Evolutionary conservation across 495 filamentous ascomycete genomes (phyloP), one percentile per base, ranked within the genome.

Genomic region (Talaromyces wortmannii): DNA sequence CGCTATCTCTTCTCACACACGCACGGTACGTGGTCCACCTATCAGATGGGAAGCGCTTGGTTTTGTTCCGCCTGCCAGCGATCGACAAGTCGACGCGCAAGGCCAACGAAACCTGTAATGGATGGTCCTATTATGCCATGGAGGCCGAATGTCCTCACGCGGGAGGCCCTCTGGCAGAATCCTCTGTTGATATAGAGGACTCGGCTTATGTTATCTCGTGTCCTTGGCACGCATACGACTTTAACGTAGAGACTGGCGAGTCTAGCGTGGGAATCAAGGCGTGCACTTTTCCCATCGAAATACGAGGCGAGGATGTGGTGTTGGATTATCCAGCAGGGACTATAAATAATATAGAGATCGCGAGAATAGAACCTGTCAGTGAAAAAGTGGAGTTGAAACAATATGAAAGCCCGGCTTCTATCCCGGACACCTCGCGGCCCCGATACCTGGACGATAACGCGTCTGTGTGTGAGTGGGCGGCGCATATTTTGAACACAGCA

Each of bases 141-240:
- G 76, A 78, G 53, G 76, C 77, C 0, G 75, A 78, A 42, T 80
- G 77, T 31, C 77, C 77, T 3, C 77, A 80, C 55, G 76, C 76
- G 0, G 77, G 77, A 12, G 77, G 76, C 0, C 76, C 76, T 0
- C 78, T 80, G 76, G 62, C 69, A 44, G 77, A 78, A 51, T 75
- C 75, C 0, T 64, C 66, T 16, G 66, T 80, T 33, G 77, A 80
- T 52, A 80, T 80, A 57, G 77, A 80, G 45, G 76, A 80, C 53
- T 79, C 76, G 0, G 74, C 73, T 0, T 80, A 80, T 53, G 64
- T 80, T 49, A 76, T 69, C n/a, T 79, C 76, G 0, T 80, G 77
- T 53, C 77, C 77, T 16, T 80, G 77, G 77, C 77, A 80, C 59
- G 77, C 77, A 4, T 80, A 80, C 63, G 77, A 80, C 57, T 80